A percentile compares a stretch with the other conserved stretches of the same genome.
Conservation (phyloP, 192 early-diverging fungal species). For the Spizellomyces sp. region DNA sequence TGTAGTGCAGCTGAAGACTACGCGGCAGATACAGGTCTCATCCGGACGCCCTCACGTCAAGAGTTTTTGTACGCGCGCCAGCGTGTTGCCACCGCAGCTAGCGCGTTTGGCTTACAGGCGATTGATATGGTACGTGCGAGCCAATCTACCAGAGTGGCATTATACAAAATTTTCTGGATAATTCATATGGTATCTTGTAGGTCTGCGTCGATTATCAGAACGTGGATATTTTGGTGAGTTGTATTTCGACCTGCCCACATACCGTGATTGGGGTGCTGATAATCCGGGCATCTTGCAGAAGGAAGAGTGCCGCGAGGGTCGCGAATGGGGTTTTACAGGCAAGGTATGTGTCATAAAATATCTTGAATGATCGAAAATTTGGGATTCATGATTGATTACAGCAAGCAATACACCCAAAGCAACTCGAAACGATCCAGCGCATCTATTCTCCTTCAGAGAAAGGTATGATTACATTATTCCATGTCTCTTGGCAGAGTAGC, state of each 20-base stretch:
- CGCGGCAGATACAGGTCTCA: conserved; percentile 83
- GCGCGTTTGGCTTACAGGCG: conserved; percentile 83
- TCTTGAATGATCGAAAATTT: not conserved
- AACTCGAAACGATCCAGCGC: conserved; percentile 81
- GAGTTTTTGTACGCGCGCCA: conserved; percentile 86
- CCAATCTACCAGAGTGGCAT: too few species aligned
- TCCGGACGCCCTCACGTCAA: conserved; percentile 66
- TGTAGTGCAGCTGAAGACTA: conserved; percentile 89
- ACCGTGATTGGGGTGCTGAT: not conserved
- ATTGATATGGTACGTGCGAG: conserved; percentile 77
- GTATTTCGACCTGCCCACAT: not conserved
- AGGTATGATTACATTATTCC: conserved; percentile 40
- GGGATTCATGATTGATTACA: not conserved
- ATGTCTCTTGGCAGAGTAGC: not conserved
- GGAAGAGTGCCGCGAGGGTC: conserved; percentile 85
- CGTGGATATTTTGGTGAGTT: conserved; percentile 21
- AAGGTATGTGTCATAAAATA: conserved; percentile 51
- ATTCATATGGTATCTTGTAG: not conserved
- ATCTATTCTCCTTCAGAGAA: conserved; percentile 73
- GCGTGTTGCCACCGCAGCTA: conserved; percentile 75
- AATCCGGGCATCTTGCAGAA: conserved; percentile 54
- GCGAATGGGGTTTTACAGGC: conserved; percentile 91
- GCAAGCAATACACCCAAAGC: conserved; percentile 92
- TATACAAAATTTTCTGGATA: not conserved
- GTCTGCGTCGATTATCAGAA: conserved; percentile 86